Evolutionary conservation across 495 filamentous ascomycete genomes (phyloP).

Genomic region (Xeromyces bisporus): DNA sequence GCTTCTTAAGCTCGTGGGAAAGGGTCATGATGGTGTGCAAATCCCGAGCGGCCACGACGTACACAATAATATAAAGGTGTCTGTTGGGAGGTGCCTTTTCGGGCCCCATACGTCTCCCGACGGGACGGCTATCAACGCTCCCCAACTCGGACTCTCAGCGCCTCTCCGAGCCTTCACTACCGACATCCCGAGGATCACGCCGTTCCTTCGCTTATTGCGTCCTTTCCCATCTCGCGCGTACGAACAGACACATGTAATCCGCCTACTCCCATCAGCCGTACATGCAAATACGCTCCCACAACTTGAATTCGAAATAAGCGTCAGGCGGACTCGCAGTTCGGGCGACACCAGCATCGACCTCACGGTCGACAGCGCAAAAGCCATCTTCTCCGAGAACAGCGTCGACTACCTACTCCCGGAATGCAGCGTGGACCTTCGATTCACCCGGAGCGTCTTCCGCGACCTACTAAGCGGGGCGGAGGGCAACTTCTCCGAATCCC

Average conservation of each 20-base stretch:
- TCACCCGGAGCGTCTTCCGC: slow-evolving; percentile 18
- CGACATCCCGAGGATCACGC: slow-evolving; percentile 14
- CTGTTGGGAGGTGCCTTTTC: slow-evolving; percentile 26
- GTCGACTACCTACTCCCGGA: slow-evolving; percentile 30
- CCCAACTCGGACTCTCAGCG: slow-evolving; percentile 17
- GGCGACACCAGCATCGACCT: slow-evolving; percentile 3
- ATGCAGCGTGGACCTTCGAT: slow-evolving; percentile 23
- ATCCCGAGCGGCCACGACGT: slow-evolving; percentile 1
- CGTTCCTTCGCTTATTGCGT: slow-evolving; percentile 13
- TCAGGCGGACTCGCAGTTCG: not conserved
- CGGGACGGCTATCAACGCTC: slow-evolving; percentile 10
- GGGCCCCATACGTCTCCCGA: slow-evolving; percentile 10
- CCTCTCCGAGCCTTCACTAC: slow-evolving; percentile 17
- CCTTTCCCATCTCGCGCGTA: slow-evolving; percentile 4
- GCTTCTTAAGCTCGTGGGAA: slow-evolving; percentile 17
- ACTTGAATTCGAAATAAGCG: slow-evolving; percentile 19
- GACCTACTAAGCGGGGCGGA: slow-evolving; percentile 8
- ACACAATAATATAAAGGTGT: slow-evolving; percentile 22
- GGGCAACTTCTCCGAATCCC: not conserved
- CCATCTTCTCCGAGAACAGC: slow-evolving; percentile 13
- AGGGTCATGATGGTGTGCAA: not conserved
- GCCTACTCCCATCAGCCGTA: slow-evolving; percentile 15
- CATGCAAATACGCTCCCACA: slow-evolving; percentile 12
- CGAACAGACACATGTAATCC: slow-evolving; percentile 11
- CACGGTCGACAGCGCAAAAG: slow-evolving; percentile 13